Conservation (phyloP, 352 stramenopile genomes). For the Globisporangium recalcitrans region DNA sequence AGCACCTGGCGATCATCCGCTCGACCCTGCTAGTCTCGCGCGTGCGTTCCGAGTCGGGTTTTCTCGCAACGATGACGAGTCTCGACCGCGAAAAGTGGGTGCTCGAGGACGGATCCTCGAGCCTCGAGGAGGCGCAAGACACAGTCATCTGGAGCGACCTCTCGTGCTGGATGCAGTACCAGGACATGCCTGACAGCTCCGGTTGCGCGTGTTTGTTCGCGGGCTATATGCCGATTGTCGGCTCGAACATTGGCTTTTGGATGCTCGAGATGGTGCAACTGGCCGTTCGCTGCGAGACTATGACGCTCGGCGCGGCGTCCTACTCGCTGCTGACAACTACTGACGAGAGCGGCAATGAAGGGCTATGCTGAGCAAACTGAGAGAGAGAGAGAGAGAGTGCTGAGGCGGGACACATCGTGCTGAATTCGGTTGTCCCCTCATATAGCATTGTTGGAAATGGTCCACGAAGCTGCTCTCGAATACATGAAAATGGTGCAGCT, state of each 20-base stretch:
- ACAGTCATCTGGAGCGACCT: conserved; percentile 14
- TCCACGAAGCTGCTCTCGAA: too few relatives aligned
- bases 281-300: background rate
- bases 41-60: background rate
- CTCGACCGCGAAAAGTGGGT: conserved; percentile 7
- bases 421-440: too few relatives aligned
- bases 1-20: background rate
- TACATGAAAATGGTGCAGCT: too few relatives aligned
- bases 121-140: background rate
- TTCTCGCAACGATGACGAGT: background rate
- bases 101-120: background rate
- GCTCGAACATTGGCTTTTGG: background rate
- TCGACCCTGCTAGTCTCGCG: conserved; percentile 12
- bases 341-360: background rate
- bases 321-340: background rate
- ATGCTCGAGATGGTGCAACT: background rate
- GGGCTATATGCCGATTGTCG: background rate
- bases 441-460: too few relatives aligned
- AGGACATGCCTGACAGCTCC: background rate
- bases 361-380: too few relatives aligned
- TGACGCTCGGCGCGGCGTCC: background rate
- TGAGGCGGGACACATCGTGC: too few relatives aligned
- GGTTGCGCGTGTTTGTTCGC: background rate
- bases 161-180: conserved; percentile 16
- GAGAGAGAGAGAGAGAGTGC: too few relatives aligned